Percentiles rank a stretch among this genome's conserved stretches.
These are phyloP conservation scores for Gaeumannomyces tritici DNA, from an alignment of 2,329 filamentous ascomycete species.

Conservation along the genomic window DNA sequence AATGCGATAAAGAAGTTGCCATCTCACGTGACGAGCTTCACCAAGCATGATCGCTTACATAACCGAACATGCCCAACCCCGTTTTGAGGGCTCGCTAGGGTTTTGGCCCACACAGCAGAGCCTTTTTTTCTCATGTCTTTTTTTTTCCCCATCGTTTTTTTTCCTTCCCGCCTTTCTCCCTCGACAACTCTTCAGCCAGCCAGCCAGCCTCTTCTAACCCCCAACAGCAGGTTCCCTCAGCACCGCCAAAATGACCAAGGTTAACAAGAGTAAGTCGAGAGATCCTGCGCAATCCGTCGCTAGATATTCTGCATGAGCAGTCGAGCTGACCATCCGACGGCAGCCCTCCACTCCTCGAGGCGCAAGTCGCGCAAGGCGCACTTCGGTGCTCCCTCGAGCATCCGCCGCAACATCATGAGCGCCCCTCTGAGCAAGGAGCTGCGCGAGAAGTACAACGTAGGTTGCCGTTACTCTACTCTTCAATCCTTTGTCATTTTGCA, in stretches of 20 bases:
- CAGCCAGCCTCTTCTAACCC: neutral
- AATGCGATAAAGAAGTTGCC: neutral
- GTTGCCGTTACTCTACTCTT: constrained; percentile 20
- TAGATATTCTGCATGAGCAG: constrained; percentile 1
- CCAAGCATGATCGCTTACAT: neutral
- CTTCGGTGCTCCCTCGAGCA: constrained; percentile 89
- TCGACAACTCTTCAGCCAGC: neutral
- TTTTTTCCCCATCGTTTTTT: neutral
- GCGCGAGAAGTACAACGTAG: constrained; percentile 96
- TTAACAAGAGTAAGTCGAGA: constrained; percentile 11
- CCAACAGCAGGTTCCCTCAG: neutral
- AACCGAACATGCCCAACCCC: neutral
- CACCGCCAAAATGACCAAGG: constrained; percentile 11
- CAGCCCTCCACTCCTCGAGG: constrained; percentile 70
- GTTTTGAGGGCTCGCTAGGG: neutral
- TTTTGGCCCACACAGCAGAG: neutral
- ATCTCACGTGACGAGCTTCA: neutral
- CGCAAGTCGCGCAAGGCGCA: constrained; percentile 99
- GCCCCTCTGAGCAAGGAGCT: constrained; percentile 94
- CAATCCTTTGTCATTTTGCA: neutral
- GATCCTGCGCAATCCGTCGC: too few species aligned
- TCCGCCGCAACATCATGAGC: constrained; percentile 95
- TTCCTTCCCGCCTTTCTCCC: neutral
- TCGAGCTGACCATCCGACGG: constrained; percentile 12
- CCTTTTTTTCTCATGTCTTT: neutral